phyloP scores from a whole-genome alignment of 257 asterid species.

The Coffea eugenioides region DNA sequence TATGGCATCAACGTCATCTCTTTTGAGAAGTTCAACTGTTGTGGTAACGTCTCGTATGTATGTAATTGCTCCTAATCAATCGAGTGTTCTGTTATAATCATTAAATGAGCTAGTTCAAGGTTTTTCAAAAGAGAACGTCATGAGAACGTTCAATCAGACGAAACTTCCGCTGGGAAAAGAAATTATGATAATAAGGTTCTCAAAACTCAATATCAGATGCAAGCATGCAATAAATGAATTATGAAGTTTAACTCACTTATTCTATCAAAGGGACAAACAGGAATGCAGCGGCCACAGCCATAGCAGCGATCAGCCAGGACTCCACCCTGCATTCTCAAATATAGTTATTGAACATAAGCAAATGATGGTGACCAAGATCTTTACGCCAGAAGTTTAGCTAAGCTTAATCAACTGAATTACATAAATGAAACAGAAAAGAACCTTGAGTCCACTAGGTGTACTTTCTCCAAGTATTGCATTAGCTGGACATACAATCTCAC shows the following conservation, averaged over 20 bases:
- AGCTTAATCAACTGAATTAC: not conserved
- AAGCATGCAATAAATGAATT: not conserved
- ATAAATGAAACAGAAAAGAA: slow-evolving; percentile 18
- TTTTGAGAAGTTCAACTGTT: slow-evolving; percentile 67
- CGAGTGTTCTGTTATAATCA: slow-evolving; percentile 11
- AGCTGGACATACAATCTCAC: slow-evolving; percentile 91
- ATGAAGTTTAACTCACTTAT: slow-evolving; percentile 48
- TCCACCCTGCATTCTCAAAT: slow-evolving; percentile 46
- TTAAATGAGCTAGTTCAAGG: not conserved
- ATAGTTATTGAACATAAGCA: not conserved
- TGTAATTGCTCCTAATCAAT: slow-evolving; percentile 56
- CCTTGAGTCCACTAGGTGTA: slow-evolving; percentile 46
- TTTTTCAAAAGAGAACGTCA: not conserved
- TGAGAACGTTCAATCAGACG: not conserved
- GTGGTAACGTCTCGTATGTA: slow-evolving; percentile 68
- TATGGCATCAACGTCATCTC: slow-evolving; percentile 65
- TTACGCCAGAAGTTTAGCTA: not conserved
- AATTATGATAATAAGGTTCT: too few species aligned
- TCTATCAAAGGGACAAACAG: slow-evolving; percentile 83
- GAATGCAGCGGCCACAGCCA: slow-evolving; percentile 98
- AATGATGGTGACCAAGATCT: slow-evolving; percentile 2
- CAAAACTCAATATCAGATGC: too few species aligned
- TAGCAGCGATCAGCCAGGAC: slow-evolving; percentile 86
- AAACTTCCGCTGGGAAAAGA: not conserved
- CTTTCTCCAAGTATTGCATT: slow-evolving; percentile 56